phyloP scores from a whole-genome alignment of 2,329 filamentous ascomycete genomes.

The Aulographum hederae region DNA sequence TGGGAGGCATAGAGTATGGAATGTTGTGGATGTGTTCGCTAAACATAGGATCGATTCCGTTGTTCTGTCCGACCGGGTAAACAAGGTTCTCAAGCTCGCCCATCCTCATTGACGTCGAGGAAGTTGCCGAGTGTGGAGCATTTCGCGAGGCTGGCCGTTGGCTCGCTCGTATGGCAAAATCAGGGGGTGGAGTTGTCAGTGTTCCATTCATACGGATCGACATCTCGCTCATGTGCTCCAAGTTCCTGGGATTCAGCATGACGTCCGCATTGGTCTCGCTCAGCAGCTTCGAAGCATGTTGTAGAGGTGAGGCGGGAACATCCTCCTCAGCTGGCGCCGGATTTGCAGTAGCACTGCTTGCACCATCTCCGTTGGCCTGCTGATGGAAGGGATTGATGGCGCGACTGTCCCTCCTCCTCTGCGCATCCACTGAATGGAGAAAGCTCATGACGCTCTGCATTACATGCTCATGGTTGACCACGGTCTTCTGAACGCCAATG shows the following conservation, averaged over 20 bases:
- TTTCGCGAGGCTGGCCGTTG: conserved; percentile 26
- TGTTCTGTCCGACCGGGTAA: conserved; percentile 77
- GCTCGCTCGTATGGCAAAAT: conserved; percentile 20
- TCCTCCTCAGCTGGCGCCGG: conserved; percentile 35
- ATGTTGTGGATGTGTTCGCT: conserved; percentile 91
- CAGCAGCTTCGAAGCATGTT: conserved; percentile 48
- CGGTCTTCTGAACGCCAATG: conserved; percentile 48
- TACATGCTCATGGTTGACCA: conserved; percentile 52
- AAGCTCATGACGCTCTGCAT: conserved; percentile 56
- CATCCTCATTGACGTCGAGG: conserved; percentile 33
- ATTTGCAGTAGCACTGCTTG: not conserved
- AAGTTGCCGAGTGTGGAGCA: conserved; percentile 24
- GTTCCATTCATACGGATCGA: conserved; percentile 35
- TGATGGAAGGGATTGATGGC: conserved; percentile 21
- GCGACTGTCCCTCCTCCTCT: conserved; percentile 43
- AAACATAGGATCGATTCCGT: conserved; percentile 89
- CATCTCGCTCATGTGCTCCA: conserved; percentile 46
- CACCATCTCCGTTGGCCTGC: conserved; percentile 2
- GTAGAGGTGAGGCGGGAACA: conserved; percentile 46
- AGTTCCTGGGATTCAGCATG: conserved; percentile 42
- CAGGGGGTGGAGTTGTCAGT: conserved; percentile 38
- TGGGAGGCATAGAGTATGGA: conserved; percentile 62
- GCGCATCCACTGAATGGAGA: conserved; percentile 44
- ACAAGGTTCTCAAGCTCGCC: conserved; percentile 54
- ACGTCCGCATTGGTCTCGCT: conserved; percentile 47